Evolutionary conservation across 2,329 filamentous ascomycete species (phyloP).

Genomic region (Aspergillus felis): DNA sequence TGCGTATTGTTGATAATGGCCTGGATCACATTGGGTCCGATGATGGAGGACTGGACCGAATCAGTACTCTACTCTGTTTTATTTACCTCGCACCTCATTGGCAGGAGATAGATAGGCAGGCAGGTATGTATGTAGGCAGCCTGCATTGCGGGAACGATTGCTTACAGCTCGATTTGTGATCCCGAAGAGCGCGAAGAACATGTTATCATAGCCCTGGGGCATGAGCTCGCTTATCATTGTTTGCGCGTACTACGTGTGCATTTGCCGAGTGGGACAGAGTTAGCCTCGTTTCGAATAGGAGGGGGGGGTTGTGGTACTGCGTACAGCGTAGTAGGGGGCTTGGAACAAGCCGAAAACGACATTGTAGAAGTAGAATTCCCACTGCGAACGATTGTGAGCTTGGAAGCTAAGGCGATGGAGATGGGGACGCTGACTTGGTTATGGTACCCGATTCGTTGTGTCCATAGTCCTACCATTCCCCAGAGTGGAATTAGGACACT

Average conservation of each 20-base stretch:
- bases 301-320: not conserved
- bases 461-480: slow-evolving; percentile 43
- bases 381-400: slow-evolving; percentile 18
- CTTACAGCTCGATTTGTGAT: slow-evolving; percentile 43
- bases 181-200: slow-evolving; percentile 44
- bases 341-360: slow-evolving; percentile 42
- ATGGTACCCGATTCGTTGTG: slow-evolving; percentile 38
- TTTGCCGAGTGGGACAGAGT: not conserved
- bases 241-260: slow-evolving; percentile 32
- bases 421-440: slow-evolving; percentile 22
- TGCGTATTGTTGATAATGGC: slow-evolving; percentile 41
- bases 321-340: slow-evolving; percentile 40
- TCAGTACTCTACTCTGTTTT: not conserved
- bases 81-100: not conserved
- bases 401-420: not conserved
- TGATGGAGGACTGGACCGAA: slow-evolving; percentile 36
- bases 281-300: not conserved
- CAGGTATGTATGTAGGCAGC: not conserved
- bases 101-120: not conserved
- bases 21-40: slow-evolving; percentile 43
- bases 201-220: slow-evolving; percentile 42
- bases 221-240: slow-evolving; percentile 45
- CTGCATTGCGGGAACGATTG: not conserved
- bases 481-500: slow-evolving; percentile 41
- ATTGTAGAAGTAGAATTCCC: slow-evolving; percentile 45